Evolutionary conservation across 306 rosid species (phyloP).

Genomic region (Ziziphus jujuba): DNA sequence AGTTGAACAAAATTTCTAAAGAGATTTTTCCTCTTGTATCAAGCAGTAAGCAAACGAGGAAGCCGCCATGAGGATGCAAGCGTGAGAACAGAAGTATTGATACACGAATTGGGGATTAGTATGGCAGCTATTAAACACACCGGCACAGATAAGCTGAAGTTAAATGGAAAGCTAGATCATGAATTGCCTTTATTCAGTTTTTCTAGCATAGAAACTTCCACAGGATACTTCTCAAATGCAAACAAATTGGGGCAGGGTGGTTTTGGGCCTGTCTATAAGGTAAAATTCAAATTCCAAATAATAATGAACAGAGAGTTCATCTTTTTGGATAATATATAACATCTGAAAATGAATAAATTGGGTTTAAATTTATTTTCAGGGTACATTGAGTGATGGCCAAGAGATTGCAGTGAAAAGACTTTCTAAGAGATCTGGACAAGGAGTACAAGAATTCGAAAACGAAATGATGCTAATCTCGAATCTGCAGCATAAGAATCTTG

Average conservation of each 20-base stretch:
- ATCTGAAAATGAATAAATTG: neutral
- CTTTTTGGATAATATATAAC: neutral
- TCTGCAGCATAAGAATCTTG: neutral
- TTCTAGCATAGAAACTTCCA: neutral
- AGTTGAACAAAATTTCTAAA: no score
- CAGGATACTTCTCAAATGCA: neutral
- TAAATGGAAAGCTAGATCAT: neutral
- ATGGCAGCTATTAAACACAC: neutral
- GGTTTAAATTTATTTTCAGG: neutral
- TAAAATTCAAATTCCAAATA: neutral
- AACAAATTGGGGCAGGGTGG: neutral
- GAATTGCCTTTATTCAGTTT: constrained; percentile 2
- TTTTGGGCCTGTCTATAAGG: constrained; percentile 1
- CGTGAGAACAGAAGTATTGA: neutral
- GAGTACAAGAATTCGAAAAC: neutral
- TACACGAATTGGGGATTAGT: neutral
- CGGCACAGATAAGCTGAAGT: neutral
- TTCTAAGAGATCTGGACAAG: neutral
- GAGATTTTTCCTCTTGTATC: no score
- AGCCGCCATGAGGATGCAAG: neutral
- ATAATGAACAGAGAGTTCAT: neutral
- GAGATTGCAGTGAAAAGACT: constrained; percentile 9
- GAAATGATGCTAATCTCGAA: neutral
- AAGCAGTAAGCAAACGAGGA: neutral
- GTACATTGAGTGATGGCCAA: neutral